phyloP scores from a whole-genome alignment of 2,329 filamentous ascomycete genomes.

The Coniosporium tulheliwenetii region DNA sequence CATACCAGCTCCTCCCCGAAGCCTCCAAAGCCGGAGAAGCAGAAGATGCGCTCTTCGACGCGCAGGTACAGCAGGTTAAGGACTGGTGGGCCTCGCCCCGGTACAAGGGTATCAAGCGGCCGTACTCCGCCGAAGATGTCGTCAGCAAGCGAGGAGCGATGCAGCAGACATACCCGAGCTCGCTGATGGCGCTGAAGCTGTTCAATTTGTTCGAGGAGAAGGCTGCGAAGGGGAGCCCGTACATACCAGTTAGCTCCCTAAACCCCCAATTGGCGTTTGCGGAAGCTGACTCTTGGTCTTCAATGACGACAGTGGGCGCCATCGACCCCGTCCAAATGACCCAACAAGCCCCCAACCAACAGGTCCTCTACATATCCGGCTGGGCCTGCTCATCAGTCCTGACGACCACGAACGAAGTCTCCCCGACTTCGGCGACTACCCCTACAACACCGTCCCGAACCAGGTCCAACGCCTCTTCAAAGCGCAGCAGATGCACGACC shows the following conservation, averaged over 20 bases:
- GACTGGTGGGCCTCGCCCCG: conserved; percentile 81
- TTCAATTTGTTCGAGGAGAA: conserved; percentile 77
- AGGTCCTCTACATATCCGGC: conserved; percentile 88
- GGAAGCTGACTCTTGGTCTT: not conserved
- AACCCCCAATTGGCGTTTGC: not conserved
- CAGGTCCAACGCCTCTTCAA: conserved; percentile 94
- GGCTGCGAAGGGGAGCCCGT: conserved; percentile 65
- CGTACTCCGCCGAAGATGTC: conserved; percentile 80
- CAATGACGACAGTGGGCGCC: conserved; percentile 56
- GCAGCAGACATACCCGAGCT: conserved; percentile 79
- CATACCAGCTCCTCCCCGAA: conserved; percentile 74
- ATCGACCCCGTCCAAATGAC: conserved; percentile 99
- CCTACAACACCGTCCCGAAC: conserved; percentile 97
- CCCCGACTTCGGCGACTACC: conserved; percentile 95
- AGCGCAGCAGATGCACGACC: conserved; percentile 91
- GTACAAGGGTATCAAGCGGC: conserved; percentile 77
- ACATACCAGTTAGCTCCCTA: conserved; percentile 58
- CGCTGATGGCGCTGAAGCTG: conserved; percentile 85
- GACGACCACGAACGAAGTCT: conserved; percentile 92
- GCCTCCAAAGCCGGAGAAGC: conserved; percentile 59
- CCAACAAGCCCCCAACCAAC: conserved; percentile 89
- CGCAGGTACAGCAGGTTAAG: conserved; percentile 71
- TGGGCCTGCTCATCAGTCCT: conserved; percentile 95
- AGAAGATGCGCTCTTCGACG: conserved; percentile 73
- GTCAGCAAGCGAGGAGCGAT: conserved; percentile 85